These are phyloP conservation scores for Talaromyces trachyspermus DNA, from an alignment of 495 filamentous ascomycete species.

Conservation along the genomic window DNA sequence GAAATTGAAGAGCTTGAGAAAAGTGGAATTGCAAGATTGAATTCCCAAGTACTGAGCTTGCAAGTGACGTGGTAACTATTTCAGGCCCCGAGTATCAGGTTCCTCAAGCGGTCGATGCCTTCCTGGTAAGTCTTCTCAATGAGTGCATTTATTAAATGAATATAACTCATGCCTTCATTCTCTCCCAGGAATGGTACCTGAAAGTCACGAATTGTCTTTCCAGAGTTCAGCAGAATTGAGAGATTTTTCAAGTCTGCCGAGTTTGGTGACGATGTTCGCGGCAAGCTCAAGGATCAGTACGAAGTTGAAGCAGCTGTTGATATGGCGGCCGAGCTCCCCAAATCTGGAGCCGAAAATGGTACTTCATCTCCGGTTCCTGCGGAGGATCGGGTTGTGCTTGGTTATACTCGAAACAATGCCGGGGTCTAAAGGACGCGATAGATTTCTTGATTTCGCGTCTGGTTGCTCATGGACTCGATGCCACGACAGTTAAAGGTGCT, in stretches of 20 bases:
- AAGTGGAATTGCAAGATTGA: constrained; percentile 98
- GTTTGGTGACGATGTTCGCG: constrained; percentile 68
- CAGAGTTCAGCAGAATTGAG: constrained; percentile 64
- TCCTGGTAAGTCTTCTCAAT: constrained; percentile 54
- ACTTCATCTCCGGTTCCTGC: constrained; percentile 29
- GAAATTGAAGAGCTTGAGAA: constrained; percentile 94
- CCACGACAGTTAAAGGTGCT: constrained; percentile 79
- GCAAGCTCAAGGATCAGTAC: constrained; percentile 83
- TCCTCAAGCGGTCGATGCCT: constrained; percentile 87
- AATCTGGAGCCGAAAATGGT: constrained; percentile 20
- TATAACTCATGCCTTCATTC: background rate
- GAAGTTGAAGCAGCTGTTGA: constrained; percentile 75
- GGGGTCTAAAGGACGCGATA: constrained; percentile 93
- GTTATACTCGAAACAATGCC: constrained; percentile 94
- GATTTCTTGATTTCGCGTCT: constrained; percentile 84
- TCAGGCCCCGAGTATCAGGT: constrained; percentile 97
- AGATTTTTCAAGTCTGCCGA: constrained; percentile 71
- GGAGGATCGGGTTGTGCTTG: constrained; percentile 53
- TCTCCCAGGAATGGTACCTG: constrained; percentile 86
- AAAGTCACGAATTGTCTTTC: constrained; percentile 84
- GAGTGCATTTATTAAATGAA: background rate
- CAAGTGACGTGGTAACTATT: constrained; percentile 91
- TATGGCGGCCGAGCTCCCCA: constrained; percentile 31
- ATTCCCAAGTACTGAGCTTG: constrained; percentile 94
- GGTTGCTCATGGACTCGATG: constrained; percentile 75